A percentile compares a stretch with the other conserved stretches of the same genome.
Conservation (phyloP, 2,329 filamentous ascomycete species). For the Colletotrichum limetticola region DNA sequence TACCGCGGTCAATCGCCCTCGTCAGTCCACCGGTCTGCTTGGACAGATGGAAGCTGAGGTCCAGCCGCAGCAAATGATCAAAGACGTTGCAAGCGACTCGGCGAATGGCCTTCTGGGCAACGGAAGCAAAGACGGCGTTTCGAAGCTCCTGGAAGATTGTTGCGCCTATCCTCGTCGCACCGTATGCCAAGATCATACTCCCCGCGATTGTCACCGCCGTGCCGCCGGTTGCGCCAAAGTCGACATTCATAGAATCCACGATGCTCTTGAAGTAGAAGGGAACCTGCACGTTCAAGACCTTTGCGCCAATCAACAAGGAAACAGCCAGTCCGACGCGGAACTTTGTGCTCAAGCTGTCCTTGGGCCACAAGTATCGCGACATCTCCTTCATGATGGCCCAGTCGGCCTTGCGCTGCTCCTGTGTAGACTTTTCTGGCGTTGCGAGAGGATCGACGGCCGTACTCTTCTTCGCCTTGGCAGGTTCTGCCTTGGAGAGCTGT, state of each 20-base stretch:
- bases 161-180: constrained; percentile 86
- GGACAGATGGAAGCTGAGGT: constrained; percentile 92
- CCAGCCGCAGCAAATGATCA: constrained; percentile 85
- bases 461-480: constrained; percentile 27
- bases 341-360: constrained; percentile 84
- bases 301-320: constrained; percentile 84
- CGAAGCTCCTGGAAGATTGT: constrained; percentile 92
- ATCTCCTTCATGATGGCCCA: constrained; percentile 99
- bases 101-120: constrained; percentile 96
- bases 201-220: constrained; percentile 91
- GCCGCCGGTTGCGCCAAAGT: constrained; percentile 86
- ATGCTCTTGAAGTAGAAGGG: constrained; percentile 99
- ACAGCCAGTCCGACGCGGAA: constrained; percentile 88
- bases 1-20: constrained; percentile 93
- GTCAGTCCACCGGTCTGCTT: constrained; percentile 96
- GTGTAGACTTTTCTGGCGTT: constrained; percentile 73
- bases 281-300: constrained; percentile 96
- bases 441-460: constrained; percentile 65
- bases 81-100: constrained; percentile 93
- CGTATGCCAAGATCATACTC: constrained; percentile 93
- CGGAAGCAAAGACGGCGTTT: constrained; percentile 96
- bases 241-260: constrained; percentile 97
- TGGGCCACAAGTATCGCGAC: constrained; percentile 95
- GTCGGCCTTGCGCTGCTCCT: constrained; percentile 95
- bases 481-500: neutral